Conservation (phyloP, 2,329 filamentous ascomycete species). For the Hypoxylon sp. region DNA sequence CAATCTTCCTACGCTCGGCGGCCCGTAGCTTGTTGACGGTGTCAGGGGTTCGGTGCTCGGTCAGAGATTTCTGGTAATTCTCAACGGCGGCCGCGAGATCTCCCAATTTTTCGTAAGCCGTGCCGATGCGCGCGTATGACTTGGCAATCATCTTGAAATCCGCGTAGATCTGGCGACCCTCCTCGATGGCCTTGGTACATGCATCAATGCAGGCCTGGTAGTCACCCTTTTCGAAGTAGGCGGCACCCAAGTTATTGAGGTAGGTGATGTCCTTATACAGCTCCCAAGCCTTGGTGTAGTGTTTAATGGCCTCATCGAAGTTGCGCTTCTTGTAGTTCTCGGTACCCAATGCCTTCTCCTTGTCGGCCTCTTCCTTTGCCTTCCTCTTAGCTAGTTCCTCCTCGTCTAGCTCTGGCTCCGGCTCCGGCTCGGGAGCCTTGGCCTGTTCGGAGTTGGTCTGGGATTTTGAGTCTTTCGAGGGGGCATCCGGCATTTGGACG, state of each 20-base stretch:
- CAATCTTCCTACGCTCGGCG: slow-evolving; percentile 88
- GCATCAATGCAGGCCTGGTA: slow-evolving; percentile 88
- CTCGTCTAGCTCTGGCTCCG: slow-evolving; percentile 81
- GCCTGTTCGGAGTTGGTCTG: slow-evolving; percentile 69
- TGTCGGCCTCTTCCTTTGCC: slow-evolving; percentile 92
- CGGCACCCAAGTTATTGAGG: slow-evolving; percentile 94
- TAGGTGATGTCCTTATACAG: slow-evolving; percentile 96
- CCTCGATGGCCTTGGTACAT: slow-evolving; percentile 89
- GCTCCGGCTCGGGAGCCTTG: slow-evolving; percentile 66
- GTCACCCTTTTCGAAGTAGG: slow-evolving; percentile 96
- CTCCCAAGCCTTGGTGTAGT: slow-evolving; percentile 97
- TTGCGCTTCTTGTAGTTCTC: slow-evolving; percentile 98
- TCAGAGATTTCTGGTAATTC: slow-evolving; percentile 93
- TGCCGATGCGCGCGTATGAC: slow-evolving; percentile 95
- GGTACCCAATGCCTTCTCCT: slow-evolving; percentile 94
- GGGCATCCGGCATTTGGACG: slow-evolving; percentile 81
- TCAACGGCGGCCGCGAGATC: slow-evolving; percentile 85
- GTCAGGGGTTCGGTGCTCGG: slow-evolving; percentile 96
- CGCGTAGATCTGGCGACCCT: slow-evolving; percentile 89
- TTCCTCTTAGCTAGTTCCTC: slow-evolving; percentile 87
- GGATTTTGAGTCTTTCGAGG: slow-evolving; percentile 58
- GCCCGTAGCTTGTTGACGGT: slow-evolving; percentile 92
- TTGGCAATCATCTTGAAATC: slow-evolving; percentile 99
- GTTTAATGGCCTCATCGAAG: slow-evolving; percentile 93
- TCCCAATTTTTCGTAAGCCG: slow-evolving; percentile 91